These are phyloP conservation scores for Loxodes magnus DNA, from an alignment of 73 alveolate species.

Conservation along the genomic window DNA sequence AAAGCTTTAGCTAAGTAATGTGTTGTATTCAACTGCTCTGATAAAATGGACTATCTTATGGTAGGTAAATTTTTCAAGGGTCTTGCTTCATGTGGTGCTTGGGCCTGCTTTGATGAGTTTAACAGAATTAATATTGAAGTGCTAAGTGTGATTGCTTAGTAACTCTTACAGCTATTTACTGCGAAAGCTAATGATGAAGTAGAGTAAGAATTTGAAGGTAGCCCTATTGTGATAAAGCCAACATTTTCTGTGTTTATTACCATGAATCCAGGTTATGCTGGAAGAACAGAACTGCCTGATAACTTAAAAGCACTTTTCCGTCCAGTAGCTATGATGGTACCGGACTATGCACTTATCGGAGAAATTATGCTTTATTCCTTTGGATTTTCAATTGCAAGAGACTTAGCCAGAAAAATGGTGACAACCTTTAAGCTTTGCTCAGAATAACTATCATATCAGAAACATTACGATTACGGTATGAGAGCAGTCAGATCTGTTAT, in stretches of 20 bases:
- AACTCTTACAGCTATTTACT: slow-evolving; percentile 71
- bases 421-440: slow-evolving; percentile 91
- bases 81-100: slow-evolving; percentile 91
- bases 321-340: slow-evolving; percentile 97
- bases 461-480: slow-evolving; percentile 95
- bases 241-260: slow-evolving; percentile 90
- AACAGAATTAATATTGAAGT: slow-evolving; percentile 92
- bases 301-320: slow-evolving; percentile 82
- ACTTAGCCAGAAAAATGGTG: slow-evolving; percentile 84
- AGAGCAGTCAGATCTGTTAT: slow-evolving; percentile 97
- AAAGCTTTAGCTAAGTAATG: slow-evolving; percentile 97
- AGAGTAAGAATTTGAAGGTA: slow-evolving; percentile 58
- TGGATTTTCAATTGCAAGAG: slow-evolving; percentile 82
- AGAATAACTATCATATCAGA: slow-evolving; percentile 90
- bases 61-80: slow-evolving; percentile 94
- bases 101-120: slow-evolving; percentile 98
- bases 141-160: slow-evolving; percentile 75
- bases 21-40: slow-evolving; percentile 99
- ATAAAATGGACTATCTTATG: slow-evolving; percentile 87
- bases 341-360: slow-evolving; percentile 92
- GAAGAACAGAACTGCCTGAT: slow-evolving; percentile 98
- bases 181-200: slow-evolving; percentile 80
- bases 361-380: slow-evolving; percentile 90
- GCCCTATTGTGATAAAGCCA: slow-evolving; percentile 64
- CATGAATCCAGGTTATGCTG: slow-evolving; percentile 98